A percentile compares a stretch with the other conserved stretches of the same genome.
Conservation (phyloP, 768 basidiomycete genomes). For the Collybia nuda region DNA sequence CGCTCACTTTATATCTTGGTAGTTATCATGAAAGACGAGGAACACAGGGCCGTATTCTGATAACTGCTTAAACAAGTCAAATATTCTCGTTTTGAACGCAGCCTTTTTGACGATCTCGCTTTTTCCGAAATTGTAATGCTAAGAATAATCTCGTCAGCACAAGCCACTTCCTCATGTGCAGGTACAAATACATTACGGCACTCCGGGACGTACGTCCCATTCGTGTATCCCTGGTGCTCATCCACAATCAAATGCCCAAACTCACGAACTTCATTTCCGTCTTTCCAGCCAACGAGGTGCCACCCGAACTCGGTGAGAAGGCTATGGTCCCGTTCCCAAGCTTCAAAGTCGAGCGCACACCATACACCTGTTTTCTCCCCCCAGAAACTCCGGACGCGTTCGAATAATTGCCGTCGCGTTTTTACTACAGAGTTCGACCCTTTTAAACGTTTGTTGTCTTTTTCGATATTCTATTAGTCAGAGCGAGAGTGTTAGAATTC, state of each 20-base stretch:
- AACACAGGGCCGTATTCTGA: slow-evolving; percentile 58
- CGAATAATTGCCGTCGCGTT: slow-evolving; percentile 63
- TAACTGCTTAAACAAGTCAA: slow-evolving; percentile 39
- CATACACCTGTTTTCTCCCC: slow-evolving; percentile 63
- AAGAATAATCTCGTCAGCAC: neutral
- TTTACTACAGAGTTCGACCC: slow-evolving; percentile 56
- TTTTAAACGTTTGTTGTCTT: slow-evolving; percentile 78
- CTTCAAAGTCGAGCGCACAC: slow-evolving; percentile 81
- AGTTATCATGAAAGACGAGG: slow-evolving; percentile 79
- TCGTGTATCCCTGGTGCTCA: slow-evolving; percentile 56
- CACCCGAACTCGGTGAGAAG: slow-evolving; percentile 85
- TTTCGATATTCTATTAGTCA: slow-evolving; percentile 60
- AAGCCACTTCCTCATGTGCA: neutral
- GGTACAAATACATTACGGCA: slow-evolving; percentile 49
- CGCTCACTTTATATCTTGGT: slow-evolving; percentile 72
- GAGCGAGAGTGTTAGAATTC: neutral
- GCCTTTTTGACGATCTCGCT: slow-evolving; percentile 53
- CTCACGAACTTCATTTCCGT: slow-evolving; percentile 45
- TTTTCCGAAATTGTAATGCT: slow-evolving; percentile 70
- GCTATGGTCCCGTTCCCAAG: slow-evolving; percentile 76
- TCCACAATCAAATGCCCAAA: slow-evolving; percentile 63
- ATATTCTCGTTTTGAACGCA: slow-evolving; percentile 52
- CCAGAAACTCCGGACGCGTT: slow-evolving; percentile 67
- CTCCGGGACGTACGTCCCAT: slow-evolving; percentile 63
- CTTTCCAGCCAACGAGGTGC: slow-evolving; percentile 57